Evolutionary conservation across 73 alveolate genomes (phyloP), one percentile per base, ranked within the genome.

Genomic region (Paramecium tetraurelia): DNA sequence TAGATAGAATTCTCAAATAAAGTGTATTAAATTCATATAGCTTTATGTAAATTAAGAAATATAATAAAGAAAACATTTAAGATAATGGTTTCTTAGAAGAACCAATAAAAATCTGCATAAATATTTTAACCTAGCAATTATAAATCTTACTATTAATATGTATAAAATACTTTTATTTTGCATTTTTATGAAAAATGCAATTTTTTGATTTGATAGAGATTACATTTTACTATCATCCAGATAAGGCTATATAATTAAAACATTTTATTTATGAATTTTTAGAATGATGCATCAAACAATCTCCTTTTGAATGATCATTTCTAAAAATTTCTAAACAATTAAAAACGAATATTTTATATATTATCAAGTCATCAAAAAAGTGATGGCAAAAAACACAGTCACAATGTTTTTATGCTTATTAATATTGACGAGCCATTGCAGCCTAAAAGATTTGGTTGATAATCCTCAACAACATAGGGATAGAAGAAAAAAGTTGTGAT

Each of bases 311-410:
- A 16, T 53, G 27, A 18, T 53, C 69, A 18, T 53, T 53, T 53
- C 31, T 53, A n/a, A 53, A 53, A 4, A n/a, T 63, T 63, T 27
- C 20, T 27, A 63, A 63, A 63, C 48, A 63, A 63, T 63, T 24
- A 63, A 63, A 63, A 63, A 63, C 84, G 84, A 63, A 63, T 63
- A 63, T 63, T 63, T 63, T 63, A 63, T 63, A 63, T 63, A 63
- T 12, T 63, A 63, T 63, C 84, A 63, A 63, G 84, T 63, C 84
- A 63, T 63, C 84, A 12, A 21, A 27, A 40, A 27, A 41, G 24
- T 63, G 46, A 63, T 63, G 84, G 84, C 84, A 33, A 27, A 12
- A 24, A 6, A 33, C 84, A 1, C 46, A 27, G 27, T 12, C 8
- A 14, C 50, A 3, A 2, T 63, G 31, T 63, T 27, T 63, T 63